These are phyloP conservation scores for Hypoxylon rubiginosum DNA, from an alignment of 2,329 filamentous ascomycete genomes.

Conservation along the genomic window DNA sequence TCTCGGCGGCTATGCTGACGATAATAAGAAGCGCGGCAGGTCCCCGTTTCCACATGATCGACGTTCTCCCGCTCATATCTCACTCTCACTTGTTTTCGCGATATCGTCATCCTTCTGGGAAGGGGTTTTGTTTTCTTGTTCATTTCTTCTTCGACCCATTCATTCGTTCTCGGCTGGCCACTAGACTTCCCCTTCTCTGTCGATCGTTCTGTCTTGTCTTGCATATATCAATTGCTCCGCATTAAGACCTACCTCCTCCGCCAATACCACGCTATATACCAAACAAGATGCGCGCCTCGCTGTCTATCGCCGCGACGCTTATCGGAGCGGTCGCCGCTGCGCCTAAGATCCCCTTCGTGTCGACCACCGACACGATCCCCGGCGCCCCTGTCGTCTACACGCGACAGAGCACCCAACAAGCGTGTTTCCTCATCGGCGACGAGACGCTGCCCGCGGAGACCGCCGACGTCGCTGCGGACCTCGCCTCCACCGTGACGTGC, in stretches of 20 bases:
- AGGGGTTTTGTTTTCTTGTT: slow-evolving; percentile 35
- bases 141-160: slow-evolving; percentile 17
- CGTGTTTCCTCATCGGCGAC: slow-evolving; percentile 69
- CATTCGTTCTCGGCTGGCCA: slow-evolving; percentile 34
- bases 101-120: slow-evolving; percentile 40
- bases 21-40: slow-evolving; percentile 37
- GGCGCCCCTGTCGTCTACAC: slow-evolving; percentile 13
- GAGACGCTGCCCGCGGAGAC: slow-evolving; percentile 65
- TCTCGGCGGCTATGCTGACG: slow-evolving; percentile 3
- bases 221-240: slow-evolving; percentile 4
- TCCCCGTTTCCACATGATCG: slow-evolving; percentile 34
- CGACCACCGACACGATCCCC: slow-evolving; percentile 34
- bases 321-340: slow-evolving; percentile 32
- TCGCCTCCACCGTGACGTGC: slow-evolving; percentile 65
- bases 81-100: neutral
- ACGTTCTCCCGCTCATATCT: slow-evolving; percentile 21
- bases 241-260: slow-evolving; percentile 1
- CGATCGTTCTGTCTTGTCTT: slow-evolving; percentile 20
- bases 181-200: slow-evolving; percentile 34
- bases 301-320: slow-evolving; percentile 33
- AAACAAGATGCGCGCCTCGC: slow-evolving; percentile 36
- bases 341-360: slow-evolving; percentile 44
- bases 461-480: slow-evolving; percentile 56
- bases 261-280: slow-evolving; percentile 7
- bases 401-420: slow-evolving; percentile 26